Evolutionary conservation across 805 yeast genomes (phyloP), one percentile per base, ranked within the genome.

Genomic region (Metschnikowia kofuensis): DNA sequence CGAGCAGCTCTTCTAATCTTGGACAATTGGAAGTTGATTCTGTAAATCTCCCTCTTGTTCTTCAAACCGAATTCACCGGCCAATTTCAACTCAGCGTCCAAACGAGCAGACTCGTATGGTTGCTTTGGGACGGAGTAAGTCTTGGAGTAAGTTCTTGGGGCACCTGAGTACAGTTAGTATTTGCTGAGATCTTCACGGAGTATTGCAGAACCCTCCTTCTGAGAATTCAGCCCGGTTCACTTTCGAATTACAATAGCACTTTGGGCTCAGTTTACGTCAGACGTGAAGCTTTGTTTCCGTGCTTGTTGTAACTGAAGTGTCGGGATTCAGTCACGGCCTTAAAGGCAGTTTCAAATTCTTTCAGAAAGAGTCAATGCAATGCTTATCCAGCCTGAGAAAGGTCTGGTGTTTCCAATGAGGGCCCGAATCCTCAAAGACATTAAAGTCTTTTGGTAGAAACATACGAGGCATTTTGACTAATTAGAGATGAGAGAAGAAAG

Each of bases 1-100:
- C 99, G 96, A 74, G 99, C 99, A 77, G 99, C 99, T 84, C 99
- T 90, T 84, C 99, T 91, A 76, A 94, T 92, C 86, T 94, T 94
- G 61, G 99, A 94, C 73, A 94, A 88, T 83, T 94, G 98, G 85
- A 87, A 89, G 77, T 95, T 95, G 76, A 94, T 91, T 87, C 99
- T 90, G 96, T 94, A 94, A 78, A 94, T 89, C 82, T 94, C 99
- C 77, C 95, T 89, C 92, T 94, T 94, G 97, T 94, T 94, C 84
- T 90, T 92, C 76, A 94, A 87, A 85, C 99, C 99, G 87, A 80
- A 91, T 80, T 94, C 98, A 84, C 99, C 99, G 73, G 96, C 97
- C 74, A 94, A 88, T 82, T 94, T 92, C 78, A 94, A 88, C 82
- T 94, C 99, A 75, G 96, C 89, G 71, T 94, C 99, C 78, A 94